Conservation (phyloP, 306 rosid genomes). For the Lotus japonicus region DNA sequence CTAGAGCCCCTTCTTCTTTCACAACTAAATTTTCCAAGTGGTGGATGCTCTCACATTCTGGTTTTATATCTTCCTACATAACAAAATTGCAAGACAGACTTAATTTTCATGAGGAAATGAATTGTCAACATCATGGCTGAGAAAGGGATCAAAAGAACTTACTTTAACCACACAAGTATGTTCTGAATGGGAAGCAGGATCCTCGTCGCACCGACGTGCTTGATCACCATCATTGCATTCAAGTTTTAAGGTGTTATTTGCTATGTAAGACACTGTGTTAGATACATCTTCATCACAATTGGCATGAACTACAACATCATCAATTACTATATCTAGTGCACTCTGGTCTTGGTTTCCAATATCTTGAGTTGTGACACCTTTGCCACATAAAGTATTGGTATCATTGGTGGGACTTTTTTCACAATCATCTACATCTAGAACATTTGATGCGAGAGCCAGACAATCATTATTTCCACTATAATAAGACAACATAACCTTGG, state of each 20-base stretch:
- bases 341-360: neutral
- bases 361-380: slow-evolving; percentile 1
- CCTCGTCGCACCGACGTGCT: neutral
- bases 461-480: slow-evolving; percentile 11
- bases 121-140: slow-evolving; percentile 11
- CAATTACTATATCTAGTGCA: neutral
- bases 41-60: slow-evolving; percentile 14
- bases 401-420: slow-evolving; percentile 8
- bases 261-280: neutral
- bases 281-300: slow-evolving; percentile 17
- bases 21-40: slow-evolving; percentile 9
- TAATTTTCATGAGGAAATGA: slow-evolving; percentile 5
- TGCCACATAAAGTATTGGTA: slow-evolving; percentile 1
- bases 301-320: slow-evolving; percentile 15
- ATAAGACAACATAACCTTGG: neutral
- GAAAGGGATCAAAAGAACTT: slow-evolving; percentile 22
- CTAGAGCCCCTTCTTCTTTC: neutral
- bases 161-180: slow-evolving; percentile 9
- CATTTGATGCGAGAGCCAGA: slow-evolving; percentile 13
- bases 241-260: slow-evolving; percentile 23
- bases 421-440: slow-evolving; percentile 10
- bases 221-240: slow-evolving; percentile 20
- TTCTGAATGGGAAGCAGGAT: slow-evolving; percentile 17
- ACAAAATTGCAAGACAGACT: slow-evolving; percentile 11
- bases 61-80: slow-evolving; percentile 27